Evolutionary conservation across 2,329 filamentous ascomycete species (phyloP).

Genomic region (Leptoxyphium fumago): DNA sequence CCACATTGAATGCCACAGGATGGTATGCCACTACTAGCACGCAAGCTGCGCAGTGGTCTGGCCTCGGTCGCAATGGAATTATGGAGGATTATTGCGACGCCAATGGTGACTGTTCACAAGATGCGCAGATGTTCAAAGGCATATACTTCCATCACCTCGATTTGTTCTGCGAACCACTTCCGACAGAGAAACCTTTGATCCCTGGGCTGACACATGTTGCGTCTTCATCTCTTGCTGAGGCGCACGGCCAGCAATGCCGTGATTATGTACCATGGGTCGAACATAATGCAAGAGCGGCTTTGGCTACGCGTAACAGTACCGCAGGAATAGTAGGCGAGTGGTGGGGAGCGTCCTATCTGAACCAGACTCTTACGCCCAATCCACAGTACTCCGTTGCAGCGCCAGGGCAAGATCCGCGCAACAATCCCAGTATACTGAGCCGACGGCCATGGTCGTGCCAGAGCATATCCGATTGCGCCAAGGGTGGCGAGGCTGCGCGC

Average conservation of each 20-base stretch:
- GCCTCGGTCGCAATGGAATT: slow-evolving; percentile 64
- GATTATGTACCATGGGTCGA: slow-evolving; percentile 61
- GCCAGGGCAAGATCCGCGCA: slow-evolving; percentile 35
- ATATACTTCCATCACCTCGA: slow-evolving; percentile 89
- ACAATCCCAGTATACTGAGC: slow-evolving; percentile 19
- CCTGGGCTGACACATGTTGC: slow-evolving; percentile 30
- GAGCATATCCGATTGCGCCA: slow-evolving; percentile 3
- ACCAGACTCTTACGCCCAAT: slow-evolving; percentile 9
- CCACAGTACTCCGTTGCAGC: slow-evolving; percentile 12
- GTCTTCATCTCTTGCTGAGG: slow-evolving; percentile 10
- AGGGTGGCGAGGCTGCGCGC: not conserved
- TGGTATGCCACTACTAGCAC: slow-evolving; percentile 32
- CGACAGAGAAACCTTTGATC: slow-evolving; percentile 26
- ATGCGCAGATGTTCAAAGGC: slow-evolving; percentile 83
- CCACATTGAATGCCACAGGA: slow-evolving; percentile 65
- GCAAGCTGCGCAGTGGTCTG: slow-evolving; percentile 41
- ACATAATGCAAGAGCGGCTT: slow-evolving; percentile 61
- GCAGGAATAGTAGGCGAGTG: slow-evolving; percentile 84
- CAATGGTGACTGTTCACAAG: slow-evolving; percentile 60
- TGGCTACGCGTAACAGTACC: slow-evolving; percentile 48
- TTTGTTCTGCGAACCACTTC: slow-evolving; percentile 59
- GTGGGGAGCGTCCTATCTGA: slow-evolving; percentile 30
- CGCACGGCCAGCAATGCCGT: slow-evolving; percentile 48
- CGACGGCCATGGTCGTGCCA: slow-evolving; percentile 11
- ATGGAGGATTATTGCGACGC: slow-evolving; percentile 77